Base-by-base conservation (phyloP, 169 alveolate genomes). In the Miamiensis avidus region DNA sequence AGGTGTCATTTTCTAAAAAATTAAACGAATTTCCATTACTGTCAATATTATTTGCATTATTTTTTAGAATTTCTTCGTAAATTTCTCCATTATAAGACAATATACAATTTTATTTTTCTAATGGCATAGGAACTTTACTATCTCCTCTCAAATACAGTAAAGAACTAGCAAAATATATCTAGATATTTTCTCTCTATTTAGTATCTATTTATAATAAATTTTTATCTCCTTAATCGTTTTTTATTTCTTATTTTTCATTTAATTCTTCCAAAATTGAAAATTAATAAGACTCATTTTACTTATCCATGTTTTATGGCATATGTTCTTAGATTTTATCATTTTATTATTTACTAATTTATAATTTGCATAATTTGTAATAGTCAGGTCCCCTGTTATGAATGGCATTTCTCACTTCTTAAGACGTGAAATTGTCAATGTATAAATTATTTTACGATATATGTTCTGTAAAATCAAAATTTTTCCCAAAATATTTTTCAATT, bases 1-100 rank as follows among this genome's bases (percentile, higher is more conserved):
- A 31, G 0, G 93, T 89, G 83, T 91, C 95, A 65, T 84, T 86
- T 76, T 78, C 34, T 30, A 75, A 75, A 79, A 76, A 49, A 32
- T 91, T 77, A 65, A 91, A 82, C 29, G n/a, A n/a, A n/a, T 75
- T 78, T 49, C 20, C 20, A 49, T 49, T 49, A 11, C 20, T 20
- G 26, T 49, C 4, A 49, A 49, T 49, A 78, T 49, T 31, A 16
- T 75, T 28, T 11, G n/a, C n/a, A n/a, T n/a, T n/a, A n/a, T 32
- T 28, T 31, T 82, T 74, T 25, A 65, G 16, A 78, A n/a, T 49
- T 74, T 84, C 75, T 25, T 74, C 72, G 29, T 83, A 82, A 28
- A 82, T 78, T 76, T 84, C 83, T 15, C 90, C 90, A 75, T 86
- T 86, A 76, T 81, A 86, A 64, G 74, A 30, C 28, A 86, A 81